These are phyloP conservation scores for Backusella luteola DNA, from an alignment of 192 early-diverging fungal genomes.

Conservation along the genomic window DNA sequence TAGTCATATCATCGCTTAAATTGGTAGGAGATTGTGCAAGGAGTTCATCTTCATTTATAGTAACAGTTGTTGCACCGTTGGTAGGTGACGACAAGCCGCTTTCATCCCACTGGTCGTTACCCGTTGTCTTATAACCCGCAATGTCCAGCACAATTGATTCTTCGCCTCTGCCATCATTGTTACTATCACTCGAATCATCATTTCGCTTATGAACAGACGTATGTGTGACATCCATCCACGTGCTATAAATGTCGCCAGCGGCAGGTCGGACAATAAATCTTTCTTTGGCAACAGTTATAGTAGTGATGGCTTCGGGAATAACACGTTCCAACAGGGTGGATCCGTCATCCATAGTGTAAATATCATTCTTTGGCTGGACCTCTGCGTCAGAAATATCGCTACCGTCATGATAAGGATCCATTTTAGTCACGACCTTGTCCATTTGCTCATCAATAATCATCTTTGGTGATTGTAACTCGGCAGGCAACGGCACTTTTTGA, in stretches of 20 bases:
- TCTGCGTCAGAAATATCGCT: background rate
- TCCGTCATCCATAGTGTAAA: slow-evolving; percentile 30
- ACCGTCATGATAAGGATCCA: slow-evolving; percentile 15
- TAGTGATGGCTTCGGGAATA: slow-evolving; percentile 27
- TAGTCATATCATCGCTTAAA: background rate
- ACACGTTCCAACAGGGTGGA: slow-evolving; percentile 36
- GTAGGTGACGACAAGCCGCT: background rate
- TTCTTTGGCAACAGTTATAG: slow-evolving; percentile 34
- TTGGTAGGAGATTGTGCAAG: background rate
- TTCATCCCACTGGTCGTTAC: background rate
- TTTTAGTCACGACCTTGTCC: slow-evolving; percentile 37
- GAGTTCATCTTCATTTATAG: background rate
- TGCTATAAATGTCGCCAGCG: slow-evolving; percentile 23
- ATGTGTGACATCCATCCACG: slow-evolving; percentile 35
- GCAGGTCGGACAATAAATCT: slow-evolving; percentile 39
- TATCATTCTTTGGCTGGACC: slow-evolving; percentile 15
- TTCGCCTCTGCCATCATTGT: slow-evolving; percentile 32
- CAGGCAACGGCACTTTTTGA: slow-evolving; percentile 16
- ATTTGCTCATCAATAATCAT: slow-evolving; percentile 38
- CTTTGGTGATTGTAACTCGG: slow-evolving; percentile 33
- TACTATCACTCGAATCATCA: background rate
- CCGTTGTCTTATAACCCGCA: slow-evolving; percentile 45
- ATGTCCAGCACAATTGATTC: slow-evolving; percentile 49
- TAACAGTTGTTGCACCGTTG: background rate
- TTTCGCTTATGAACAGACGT: slow-evolving; percentile 6